phyloP scores from a whole-genome alignment of 2,329 filamentous ascomycete genomes.

The Trichoderma endophyticum region DNA sequence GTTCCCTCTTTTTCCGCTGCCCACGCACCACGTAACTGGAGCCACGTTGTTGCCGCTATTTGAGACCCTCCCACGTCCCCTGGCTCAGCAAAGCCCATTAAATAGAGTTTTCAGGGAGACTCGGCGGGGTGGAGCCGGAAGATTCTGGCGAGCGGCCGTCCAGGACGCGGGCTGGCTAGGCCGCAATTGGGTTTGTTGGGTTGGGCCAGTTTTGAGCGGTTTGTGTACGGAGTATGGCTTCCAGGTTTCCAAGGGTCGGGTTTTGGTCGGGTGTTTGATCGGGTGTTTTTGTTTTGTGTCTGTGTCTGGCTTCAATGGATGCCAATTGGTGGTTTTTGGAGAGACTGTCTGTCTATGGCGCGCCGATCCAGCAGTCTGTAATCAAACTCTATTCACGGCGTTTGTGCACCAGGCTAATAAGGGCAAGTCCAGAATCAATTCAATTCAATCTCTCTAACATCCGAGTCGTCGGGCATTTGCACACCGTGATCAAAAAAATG shows the following conservation, averaged over 20 bases:
- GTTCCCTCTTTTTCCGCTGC: neutral
- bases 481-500: neutral
- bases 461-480: neutral
- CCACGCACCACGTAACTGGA: slow-evolving; percentile 10
- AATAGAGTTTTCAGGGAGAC: slow-evolving; percentile 19
- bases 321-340: neutral
- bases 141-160: slow-evolving; percentile 1
- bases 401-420: neutral
- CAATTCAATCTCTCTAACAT: neutral
- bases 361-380: neutral
- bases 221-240: too few species aligned
- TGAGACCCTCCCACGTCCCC: neutral
- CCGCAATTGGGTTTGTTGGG: neutral
- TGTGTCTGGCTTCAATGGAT: too few species aligned
- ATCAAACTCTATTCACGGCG: neutral
- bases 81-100: slow-evolving; percentile 8
- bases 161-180: neutral
- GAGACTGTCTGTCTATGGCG: neutral
- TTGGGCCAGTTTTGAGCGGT: neutral
- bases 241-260: too few species aligned
- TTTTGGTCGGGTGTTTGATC: too few species aligned
- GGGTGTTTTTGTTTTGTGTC: too few species aligned
- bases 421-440: neutral
- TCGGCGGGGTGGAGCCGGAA: slow-evolving; percentile 13
- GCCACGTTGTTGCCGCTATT: slow-evolving; percentile 16